phyloP scores from a whole-genome alignment of 2,329 filamentous ascomycete genomes.

The Colletotrichum zoysiae region DNA sequence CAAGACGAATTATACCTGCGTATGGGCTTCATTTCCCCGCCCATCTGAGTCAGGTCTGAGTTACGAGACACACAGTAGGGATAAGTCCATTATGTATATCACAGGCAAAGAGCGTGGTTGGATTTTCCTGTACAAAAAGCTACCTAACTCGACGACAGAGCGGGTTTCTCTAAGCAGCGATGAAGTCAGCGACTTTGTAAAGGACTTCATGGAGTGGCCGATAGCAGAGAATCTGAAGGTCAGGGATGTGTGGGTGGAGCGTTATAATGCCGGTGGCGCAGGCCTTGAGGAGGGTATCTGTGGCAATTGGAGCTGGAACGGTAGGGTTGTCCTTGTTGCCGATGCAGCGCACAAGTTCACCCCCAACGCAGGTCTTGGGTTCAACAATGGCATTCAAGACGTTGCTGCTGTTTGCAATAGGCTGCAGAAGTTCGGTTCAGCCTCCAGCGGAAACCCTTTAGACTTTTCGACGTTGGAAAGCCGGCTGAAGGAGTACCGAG shows the following conservation, averaged over 20 bases:
- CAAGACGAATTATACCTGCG: slow-evolving; percentile 48
- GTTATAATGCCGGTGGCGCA: slow-evolving; percentile 47
- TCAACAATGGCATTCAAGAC: slow-evolving; percentile 53
- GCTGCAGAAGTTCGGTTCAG: slow-evolving; percentile 39
- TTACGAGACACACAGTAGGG: slow-evolving; percentile 49
- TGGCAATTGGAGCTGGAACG: slow-evolving; percentile 51
- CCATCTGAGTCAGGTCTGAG: slow-evolving; percentile 44
- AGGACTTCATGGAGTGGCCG: slow-evolving; percentile 47
- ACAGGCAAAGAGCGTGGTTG: slow-evolving; percentile 48
- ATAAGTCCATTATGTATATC: slow-evolving; percentile 48
- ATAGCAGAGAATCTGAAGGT: slow-evolving; percentile 47
- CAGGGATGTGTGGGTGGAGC: slow-evolving; percentile 48
- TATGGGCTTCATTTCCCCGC: slow-evolving; percentile 51
- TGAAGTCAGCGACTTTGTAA: slow-evolving; percentile 46
- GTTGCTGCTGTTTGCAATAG: slow-evolving; percentile 48
- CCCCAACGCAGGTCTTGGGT: slow-evolving; percentile 51
- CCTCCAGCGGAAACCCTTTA: neutral
- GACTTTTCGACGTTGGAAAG: slow-evolving; percentile 14
- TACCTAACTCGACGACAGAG: slow-evolving; percentile 46
- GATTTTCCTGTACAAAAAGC: slow-evolving; percentile 51
- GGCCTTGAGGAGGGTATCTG: slow-evolving; percentile 55
- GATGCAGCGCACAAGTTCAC: slow-evolving; percentile 56
- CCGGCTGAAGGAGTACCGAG: slow-evolving; percentile 43
- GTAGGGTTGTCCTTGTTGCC: slow-evolving; percentile 52
- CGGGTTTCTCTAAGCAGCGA: slow-evolving; percentile 45